These are phyloP conservation scores for Candida insectalens DNA, from an alignment of 805 yeast genomes.

Conservation along the genomic window DNA sequence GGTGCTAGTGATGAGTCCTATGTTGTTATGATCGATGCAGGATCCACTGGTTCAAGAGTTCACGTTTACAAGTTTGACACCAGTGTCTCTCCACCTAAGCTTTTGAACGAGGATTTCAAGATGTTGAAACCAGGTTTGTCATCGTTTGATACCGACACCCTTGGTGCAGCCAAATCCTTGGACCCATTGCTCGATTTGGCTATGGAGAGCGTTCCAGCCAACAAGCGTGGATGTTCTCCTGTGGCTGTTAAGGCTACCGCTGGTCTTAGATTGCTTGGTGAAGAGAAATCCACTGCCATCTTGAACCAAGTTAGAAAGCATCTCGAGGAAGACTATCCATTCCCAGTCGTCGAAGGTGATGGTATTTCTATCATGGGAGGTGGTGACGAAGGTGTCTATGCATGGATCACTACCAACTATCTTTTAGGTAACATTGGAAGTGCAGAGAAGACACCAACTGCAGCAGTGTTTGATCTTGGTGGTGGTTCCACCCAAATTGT, in stretches of 20 bases:
- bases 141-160: constrained; percentile 67
- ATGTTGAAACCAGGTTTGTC: constrained; percentile 93
- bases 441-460: constrained; percentile 70
- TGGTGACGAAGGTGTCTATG: constrained; percentile 94
- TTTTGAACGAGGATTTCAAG: constrained; percentile 73
- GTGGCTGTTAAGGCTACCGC: constrained; percentile 98
- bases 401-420: constrained; percentile 96
- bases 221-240: constrained; percentile 74
- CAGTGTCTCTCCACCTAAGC: constrained; percentile 74
- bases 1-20: constrained; percentile 53
- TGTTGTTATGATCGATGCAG: constrained; percentile 95
- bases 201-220: constrained; percentile 63
- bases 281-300: constrained; percentile 59
- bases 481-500: constrained; percentile 99
- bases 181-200: constrained; percentile 78
- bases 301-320: constrained; percentile 68
- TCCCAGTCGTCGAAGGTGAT: constrained; percentile 79
- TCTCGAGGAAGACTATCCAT: constrained; percentile 75
- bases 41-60: constrained; percentile 93
- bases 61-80: constrained; percentile 90
- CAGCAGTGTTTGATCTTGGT: constrained; percentile 95
- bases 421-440: constrained; percentile 87
- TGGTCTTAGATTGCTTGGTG: constrained; percentile 82
- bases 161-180: constrained; percentile 82
- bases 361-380: constrained; percentile 95